Conservation (phyloP, 441 rosid species). For the Adansonia gregorii region DNA sequence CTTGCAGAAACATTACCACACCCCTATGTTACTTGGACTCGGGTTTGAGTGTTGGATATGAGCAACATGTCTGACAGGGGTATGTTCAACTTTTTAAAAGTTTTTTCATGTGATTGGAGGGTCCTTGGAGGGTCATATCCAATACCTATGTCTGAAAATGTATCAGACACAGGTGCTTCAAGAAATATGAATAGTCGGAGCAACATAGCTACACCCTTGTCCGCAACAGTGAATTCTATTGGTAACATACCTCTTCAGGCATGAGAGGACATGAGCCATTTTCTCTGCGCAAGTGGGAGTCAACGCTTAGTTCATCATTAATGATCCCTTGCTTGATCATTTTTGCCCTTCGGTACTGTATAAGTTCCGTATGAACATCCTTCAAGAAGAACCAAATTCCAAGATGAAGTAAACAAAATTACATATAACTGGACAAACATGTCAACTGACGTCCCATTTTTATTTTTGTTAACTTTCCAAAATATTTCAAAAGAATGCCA, state of each 20-base stretch:
- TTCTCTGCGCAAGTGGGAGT: slow-evolving; percentile 68
- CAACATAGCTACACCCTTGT: not conserved
- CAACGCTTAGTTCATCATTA: slow-evolving; percentile 56
- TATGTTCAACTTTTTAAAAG: too few species aligned
- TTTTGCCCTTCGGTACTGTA: slow-evolving; percentile 84
- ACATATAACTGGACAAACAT: slow-evolving; percentile 23
- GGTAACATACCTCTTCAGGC: slow-evolving; percentile 90
- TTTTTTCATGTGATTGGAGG: too few species aligned
- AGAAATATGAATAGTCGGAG: too few species aligned
- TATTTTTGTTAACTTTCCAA: not conserved
- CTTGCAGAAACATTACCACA: not conserved
- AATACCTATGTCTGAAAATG: too few species aligned
- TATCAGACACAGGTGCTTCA: too few species aligned
- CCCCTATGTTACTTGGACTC: too few species aligned
- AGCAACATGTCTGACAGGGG: too few species aligned
- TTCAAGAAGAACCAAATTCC: slow-evolving; percentile 39
- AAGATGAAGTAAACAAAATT: slow-evolving; percentile 30
- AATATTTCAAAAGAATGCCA: not conserved
- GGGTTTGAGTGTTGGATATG: too few species aligned
- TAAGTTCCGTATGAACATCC: slow-evolving; percentile 95
- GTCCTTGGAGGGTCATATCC: too few species aligned
- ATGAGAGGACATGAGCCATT: slow-evolving; percentile 93
- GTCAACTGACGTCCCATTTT: not conserved
- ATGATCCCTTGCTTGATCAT: slow-evolving; percentile 84
- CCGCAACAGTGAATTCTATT: not conserved